These are phyloP conservation scores for Globisporangium polare DNA, from an alignment of 352 stramenopile species.

Conservation along the genomic window DNA sequence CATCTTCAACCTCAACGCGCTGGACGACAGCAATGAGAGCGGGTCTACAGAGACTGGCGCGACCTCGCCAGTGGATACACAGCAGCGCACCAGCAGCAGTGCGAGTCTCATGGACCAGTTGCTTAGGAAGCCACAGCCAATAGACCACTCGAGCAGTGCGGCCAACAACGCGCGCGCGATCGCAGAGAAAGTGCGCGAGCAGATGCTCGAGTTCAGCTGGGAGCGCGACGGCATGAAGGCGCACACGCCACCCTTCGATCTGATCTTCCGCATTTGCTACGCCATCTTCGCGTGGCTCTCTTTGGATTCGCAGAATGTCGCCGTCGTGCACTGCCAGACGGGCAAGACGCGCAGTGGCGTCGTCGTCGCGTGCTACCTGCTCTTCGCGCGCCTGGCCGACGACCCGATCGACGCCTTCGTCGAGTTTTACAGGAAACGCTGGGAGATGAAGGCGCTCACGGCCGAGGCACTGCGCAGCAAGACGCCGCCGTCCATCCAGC, in stretches of 20 bases:
- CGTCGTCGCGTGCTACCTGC: slow-evolving; percentile 91
- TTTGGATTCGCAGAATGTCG: slow-evolving; percentile 76
- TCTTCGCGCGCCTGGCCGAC: slow-evolving; percentile 75
- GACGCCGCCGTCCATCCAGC: slow-evolving; percentile 72
- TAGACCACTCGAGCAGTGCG: neutral
- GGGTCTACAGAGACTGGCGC: slow-evolving; percentile 1
- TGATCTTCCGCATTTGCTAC: slow-evolving; percentile 92
- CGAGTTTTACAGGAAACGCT: slow-evolving; percentile 86
- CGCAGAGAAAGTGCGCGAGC: slow-evolving; percentile 58
- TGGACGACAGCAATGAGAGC: slow-evolving; percentile 25
- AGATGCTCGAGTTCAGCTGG: slow-evolving; percentile 85
- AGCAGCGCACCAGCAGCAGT: neutral
- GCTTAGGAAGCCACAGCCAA: neutral
- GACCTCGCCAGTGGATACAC: neutral
- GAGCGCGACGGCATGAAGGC: slow-evolving; percentile 80
- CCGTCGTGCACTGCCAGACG: slow-evolving; percentile 87
- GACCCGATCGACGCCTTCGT: slow-evolving; percentile 86
- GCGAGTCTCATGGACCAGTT: slow-evolving; percentile 11
- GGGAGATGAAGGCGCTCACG: slow-evolving; percentile 71
- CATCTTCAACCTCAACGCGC: slow-evolving; percentile 76
- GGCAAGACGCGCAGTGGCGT: slow-evolving; percentile 93
- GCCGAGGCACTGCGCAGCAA: slow-evolving; percentile 53
- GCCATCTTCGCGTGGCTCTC: slow-evolving; percentile 90
- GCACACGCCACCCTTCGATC: slow-evolving; percentile 73
- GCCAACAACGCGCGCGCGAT: slow-evolving; percentile 16